A percentile compares a stretch with the other conserved stretches of the same genome.
Conservation (phyloP, 2,329 filamentous ascomycete species). For the Dactylella cylindrospora region DNA sequence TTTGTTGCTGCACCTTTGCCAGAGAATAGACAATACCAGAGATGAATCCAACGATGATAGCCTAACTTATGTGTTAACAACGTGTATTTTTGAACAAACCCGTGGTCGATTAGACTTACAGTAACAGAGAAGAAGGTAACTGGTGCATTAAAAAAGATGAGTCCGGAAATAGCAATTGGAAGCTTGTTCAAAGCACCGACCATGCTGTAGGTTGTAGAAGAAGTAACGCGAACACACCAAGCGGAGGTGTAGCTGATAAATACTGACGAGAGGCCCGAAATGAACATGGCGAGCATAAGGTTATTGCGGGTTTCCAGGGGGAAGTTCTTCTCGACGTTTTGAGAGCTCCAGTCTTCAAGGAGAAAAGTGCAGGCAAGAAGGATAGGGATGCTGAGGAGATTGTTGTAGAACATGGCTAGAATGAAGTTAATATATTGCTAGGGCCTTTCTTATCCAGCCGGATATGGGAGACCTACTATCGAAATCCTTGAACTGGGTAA, state of each 20-base stretch:
- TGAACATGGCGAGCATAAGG: constrained; percentile 83
- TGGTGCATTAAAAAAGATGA: constrained; percentile 93
- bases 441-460: neutral
- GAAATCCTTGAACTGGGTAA: constrained; percentile 99
- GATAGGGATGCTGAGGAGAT: constrained; percentile 91
- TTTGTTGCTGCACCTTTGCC: constrained; percentile 78
- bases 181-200: constrained; percentile 98
- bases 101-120: constrained; percentile 47
- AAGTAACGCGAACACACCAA: constrained; percentile 97
- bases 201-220: constrained; percentile 90
- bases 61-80: no score
- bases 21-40: constrained; percentile 88
- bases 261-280: constrained; percentile 88
- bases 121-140: constrained; percentile 76
- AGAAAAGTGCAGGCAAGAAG: constrained; percentile 78
- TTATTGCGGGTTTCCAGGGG: constrained; percentile 75
- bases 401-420: constrained; percentile 99
- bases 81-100: no score
- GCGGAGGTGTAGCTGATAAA: constrained; percentile 99
- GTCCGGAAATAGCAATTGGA: constrained; percentile 85
- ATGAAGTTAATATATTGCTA: constrained; percentile 49
- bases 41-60: constrained; percentile 86
- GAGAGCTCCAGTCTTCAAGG: constrained; percentile 85
- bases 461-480: constrained; percentile 72
- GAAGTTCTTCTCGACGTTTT: constrained; percentile 85